Evolutionary conservation across 2,329 filamentous ascomycete genomes (phyloP).

Genomic region (Fusarium floridanum): DNA sequence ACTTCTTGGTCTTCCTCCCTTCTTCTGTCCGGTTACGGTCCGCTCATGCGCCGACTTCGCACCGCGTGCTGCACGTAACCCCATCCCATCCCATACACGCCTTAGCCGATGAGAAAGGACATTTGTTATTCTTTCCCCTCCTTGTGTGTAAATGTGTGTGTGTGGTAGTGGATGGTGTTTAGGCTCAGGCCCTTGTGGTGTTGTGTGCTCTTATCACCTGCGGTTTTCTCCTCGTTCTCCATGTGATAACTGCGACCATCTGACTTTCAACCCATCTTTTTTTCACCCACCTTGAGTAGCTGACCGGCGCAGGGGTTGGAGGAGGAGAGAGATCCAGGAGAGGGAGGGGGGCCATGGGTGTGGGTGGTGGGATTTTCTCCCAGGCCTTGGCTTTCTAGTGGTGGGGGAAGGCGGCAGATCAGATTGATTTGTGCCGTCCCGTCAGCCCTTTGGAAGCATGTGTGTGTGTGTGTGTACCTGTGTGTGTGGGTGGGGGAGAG

Average conservation of each 20-base stretch:
- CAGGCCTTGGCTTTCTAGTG: conserved; percentile 1
- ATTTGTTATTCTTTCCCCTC: background rate
- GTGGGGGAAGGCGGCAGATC: conserved; percentile 37
- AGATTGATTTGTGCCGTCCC: conserved; percentile 28
- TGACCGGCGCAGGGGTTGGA: conserved; percentile 23
- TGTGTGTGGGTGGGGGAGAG: background rate
- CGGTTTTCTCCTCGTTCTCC: conserved; percentile 22
- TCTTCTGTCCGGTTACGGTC: background rate
- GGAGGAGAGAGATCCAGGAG: conserved; percentile 5
- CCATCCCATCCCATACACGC: conserved; percentile 4
- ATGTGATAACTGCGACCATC: conserved; percentile 37
- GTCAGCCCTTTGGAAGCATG: conserved; percentile 17
- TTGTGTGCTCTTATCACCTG: conserved; percentile 30
- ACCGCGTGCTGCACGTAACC: conserved; percentile 4
- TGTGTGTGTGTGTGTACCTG: background rate
- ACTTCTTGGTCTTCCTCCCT: background rate
- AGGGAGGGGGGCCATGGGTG: background rate
- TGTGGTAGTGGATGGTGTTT: background rate
- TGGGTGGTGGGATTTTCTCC: conserved; percentile 8
- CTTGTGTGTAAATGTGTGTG: background rate
- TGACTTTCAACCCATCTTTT: conserved; percentile 24
- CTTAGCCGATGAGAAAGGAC: conserved; percentile 22
- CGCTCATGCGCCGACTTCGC: conserved; percentile 7
- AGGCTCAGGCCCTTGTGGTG: conserved; percentile 9
- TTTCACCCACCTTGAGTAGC: conserved; percentile 20